phyloP scores from a whole-genome alignment of 2,329 filamentous ascomycete genomes.

The Alternaria arborescens region DNA sequence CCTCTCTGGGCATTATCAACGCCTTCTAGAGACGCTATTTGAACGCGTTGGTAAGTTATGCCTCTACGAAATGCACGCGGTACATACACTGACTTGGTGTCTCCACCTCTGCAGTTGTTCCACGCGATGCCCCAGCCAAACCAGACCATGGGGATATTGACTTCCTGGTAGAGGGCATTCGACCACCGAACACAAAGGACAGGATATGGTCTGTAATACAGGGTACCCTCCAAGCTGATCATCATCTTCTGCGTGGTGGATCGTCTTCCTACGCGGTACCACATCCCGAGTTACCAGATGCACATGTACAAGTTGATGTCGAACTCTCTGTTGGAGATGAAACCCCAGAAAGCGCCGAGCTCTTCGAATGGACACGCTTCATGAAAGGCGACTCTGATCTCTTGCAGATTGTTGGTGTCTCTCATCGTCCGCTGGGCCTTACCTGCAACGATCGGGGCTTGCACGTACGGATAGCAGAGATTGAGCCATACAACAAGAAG shows the following conservation, averaged over 20 bases:
- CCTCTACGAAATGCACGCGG: background rate
- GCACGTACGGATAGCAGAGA: slow-evolving; percentile 71
- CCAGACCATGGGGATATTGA: slow-evolving; percentile 76
- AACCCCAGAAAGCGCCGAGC: slow-evolving; percentile 34
- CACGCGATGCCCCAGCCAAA: slow-evolving; percentile 76
- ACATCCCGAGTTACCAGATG: slow-evolving; percentile 28
- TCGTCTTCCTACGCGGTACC: slow-evolving; percentile 62
- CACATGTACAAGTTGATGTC: slow-evolving; percentile 74
- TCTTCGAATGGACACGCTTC: slow-evolving; percentile 70
- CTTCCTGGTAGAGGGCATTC: slow-evolving; percentile 62
- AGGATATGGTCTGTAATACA: slow-evolving; percentile 47
- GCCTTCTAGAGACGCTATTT: slow-evolving; percentile 62
- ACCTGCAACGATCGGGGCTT: slow-evolving; percentile 71
- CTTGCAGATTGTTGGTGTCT: slow-evolving; percentile 71
- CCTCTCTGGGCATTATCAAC: slow-evolving; percentile 59
- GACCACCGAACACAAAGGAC: slow-evolving; percentile 13
- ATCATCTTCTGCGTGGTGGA: slow-evolving; percentile 27
- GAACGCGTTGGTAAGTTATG: slow-evolving; percentile 51
- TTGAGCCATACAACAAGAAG: slow-evolving; percentile 68
- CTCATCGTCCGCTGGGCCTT: slow-evolving; percentile 71
- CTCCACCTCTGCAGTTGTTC: slow-evolving; percentile 51
- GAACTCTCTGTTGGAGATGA: slow-evolving; percentile 58
- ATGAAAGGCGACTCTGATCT: slow-evolving; percentile 76
- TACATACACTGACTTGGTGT: background rate
- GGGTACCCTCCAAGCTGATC: slow-evolving; percentile 57